These are phyloP conservation scores for Esteya vermicola DNA, from an alignment of 2,329 filamentous ascomycete genomes.

Conservation along the genomic window DNA sequence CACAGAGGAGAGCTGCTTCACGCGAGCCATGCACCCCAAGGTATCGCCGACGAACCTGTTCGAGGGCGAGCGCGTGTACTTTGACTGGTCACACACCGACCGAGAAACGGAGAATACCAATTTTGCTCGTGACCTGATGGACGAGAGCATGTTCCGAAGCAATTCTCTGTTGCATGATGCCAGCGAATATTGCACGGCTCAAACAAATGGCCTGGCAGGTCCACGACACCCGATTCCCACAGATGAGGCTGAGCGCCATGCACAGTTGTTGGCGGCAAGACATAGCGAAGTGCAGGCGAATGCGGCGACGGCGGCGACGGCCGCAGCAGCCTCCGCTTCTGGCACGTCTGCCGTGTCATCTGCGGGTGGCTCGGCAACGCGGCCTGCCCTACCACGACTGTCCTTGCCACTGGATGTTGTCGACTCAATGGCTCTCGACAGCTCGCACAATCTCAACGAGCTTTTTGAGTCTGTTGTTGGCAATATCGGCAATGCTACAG, in stretches of 20 bases:
- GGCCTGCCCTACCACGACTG: not conserved
- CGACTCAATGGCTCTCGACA: conserved; percentile 20
- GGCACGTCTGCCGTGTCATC: not conserved
- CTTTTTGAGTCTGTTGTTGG: not conserved
- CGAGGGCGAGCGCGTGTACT: conserved; percentile 20
- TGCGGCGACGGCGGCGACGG: no score
- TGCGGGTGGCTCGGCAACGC: not conserved
- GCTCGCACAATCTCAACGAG: conserved; percentile 12
- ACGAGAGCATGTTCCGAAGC: conserved; percentile 70
- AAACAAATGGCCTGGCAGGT: conserved; percentile 41
- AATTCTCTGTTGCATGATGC: conserved; percentile 49
- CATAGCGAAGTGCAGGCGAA: no score
- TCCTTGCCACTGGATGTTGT: not conserved
- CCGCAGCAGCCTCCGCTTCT: no score
- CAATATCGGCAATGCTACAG: not conserved
- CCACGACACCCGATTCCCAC: conserved; percentile 53
- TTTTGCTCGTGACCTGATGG: conserved; percentile 43
- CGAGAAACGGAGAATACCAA: conserved; percentile 22
- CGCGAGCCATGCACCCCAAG: not conserved
- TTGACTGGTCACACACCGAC: conserved; percentile 28
- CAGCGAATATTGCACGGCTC: conserved; percentile 60
- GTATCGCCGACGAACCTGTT: conserved; percentile 4
- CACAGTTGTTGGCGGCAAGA: no score
- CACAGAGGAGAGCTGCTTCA: conserved; percentile 35
- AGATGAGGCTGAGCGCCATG: conserved; percentile 29